Evolutionary conservation across 106 monocot genomes (phyloP), one percentile per base, ranked within the genome.

Genomic region (Ottelia alismoides): DNA sequence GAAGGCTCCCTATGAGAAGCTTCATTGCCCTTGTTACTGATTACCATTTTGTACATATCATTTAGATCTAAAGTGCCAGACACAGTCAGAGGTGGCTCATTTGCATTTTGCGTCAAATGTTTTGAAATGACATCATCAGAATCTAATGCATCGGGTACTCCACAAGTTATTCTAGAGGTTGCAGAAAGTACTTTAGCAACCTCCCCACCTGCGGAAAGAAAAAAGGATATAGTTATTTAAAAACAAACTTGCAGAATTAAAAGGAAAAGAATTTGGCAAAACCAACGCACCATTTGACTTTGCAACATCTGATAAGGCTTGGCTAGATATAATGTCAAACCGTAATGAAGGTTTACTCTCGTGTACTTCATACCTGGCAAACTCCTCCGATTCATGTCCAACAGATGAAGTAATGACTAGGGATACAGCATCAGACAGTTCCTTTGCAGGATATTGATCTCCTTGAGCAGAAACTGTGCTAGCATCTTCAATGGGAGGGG

Each of bases 41-140:
- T 45, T 3, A 75, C 78, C 55, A 87, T 47, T 56, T 69, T 87
- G 63, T 82, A 87, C 25, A 72, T 78, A 69, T 87, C 87, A 63
- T 74, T 83, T 9, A 83, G 70, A 40, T 83, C 83, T 51, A 57
- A 53, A 55, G 24, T n/a, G 27, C n/a, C n/a, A n/a, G n/a, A n/a
- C n/a, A n/a, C n/a, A n/a, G n/a, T n/a, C n/a, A n/a, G n/a, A n/a
- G n/a, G n/a, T n/a, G 18, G 49, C 2, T 75, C 68, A 64, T 18
- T 63, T 0, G 20, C 24, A 22, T 40, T 25, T n/a, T 30, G 30
- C 1, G 30, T n/a, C n/a, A n/a, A 66, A 11, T 62, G 31, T 63
- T 58, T 66, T 27, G n/a, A 28, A 21, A 45, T 60, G 45, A 2
- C 49, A 27, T 53, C 57, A 49, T 51, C 23, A 17, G 51, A 60